Percentiles rank a stretch among this genome's conserved stretches.
Conservation (phyloP, 768 basidiomycete species). For the Serendipita vermifera region DNA sequence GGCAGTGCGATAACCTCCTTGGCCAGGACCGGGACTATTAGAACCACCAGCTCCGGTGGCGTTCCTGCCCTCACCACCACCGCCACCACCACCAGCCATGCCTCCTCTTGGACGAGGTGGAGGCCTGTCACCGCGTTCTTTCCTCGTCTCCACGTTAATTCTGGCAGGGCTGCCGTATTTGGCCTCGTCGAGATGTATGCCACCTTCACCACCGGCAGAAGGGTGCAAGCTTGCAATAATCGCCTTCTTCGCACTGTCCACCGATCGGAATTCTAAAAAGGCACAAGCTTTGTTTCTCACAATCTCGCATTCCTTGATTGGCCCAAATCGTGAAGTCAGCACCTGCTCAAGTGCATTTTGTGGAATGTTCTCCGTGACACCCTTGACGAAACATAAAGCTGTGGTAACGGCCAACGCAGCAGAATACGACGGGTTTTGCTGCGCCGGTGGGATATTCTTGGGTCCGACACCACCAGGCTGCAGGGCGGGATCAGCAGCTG, state of each 20-base stretch:
- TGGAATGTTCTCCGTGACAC: conserved; percentile 56
- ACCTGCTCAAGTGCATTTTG: conserved; percentile 35
- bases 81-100: conserved; percentile 28
- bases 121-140: conserved; percentile 79
- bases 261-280: conserved; percentile 72
- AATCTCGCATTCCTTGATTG: conserved; percentile 79
- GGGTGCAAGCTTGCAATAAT: conserved; percentile 59
- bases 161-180: conserved; percentile 32
- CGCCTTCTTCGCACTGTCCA: conserved; percentile 76
- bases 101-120: conserved; percentile 49
- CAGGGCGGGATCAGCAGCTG: conserved; percentile 7
- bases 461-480: conserved; percentile 27
- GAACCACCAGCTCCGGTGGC: background rate
- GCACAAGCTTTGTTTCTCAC: conserved; percentile 82
- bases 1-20: background rate
- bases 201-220: conserved; percentile 75
- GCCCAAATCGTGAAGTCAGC: conserved; percentile 56
- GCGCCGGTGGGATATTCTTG: conserved; percentile 25
- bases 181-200: conserved; percentile 60
- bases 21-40: background rate
- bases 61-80: conserved; percentile 10
- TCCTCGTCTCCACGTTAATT: conserved; percentile 76
- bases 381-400: conserved; percentile 86
- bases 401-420: conserved; percentile 55
- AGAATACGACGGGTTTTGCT: conserved; percentile 34